Evolutionary conservation across 352 stramenopile species (phyloP), one percentile per base, ranked within the genome.

Genomic region (Phytophthora brassicae): DNA sequence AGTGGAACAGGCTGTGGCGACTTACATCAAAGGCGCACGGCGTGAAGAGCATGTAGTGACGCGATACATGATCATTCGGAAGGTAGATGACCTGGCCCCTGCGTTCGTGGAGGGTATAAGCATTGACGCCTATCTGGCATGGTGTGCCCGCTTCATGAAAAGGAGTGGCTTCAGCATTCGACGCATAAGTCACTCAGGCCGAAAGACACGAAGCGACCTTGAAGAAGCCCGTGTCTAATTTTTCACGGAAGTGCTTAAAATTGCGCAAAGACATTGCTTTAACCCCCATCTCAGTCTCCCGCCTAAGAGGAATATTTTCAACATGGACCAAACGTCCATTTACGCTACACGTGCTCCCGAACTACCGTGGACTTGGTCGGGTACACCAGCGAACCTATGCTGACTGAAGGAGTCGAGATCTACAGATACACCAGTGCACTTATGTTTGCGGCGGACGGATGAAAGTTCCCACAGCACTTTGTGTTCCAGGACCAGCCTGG

Each of bases 361-460:
- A 9, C 33, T 19, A 17, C 33, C 12, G 33, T 39, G 4, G 33
- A 39, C 33, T 39, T 39, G n/a, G 13, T 39, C 2, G 33, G 33
- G 12, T 11, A 2, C 0, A 39, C 33, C 9, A 19, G 33, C 33
- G 33, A 3, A 19, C 33, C 33, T 14, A 14, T 14, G 6, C 2
- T 14, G 17, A 39, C 11, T 11, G 33, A 39, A 39, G 33, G 33
- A 11, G 33, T 14, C 17, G 49, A 56, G 33, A 56, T 24, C 28
- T 63, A 68, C 47, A 26, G 60, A 17, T 68, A 45, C 47, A 63
- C 60, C 14, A 22, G 63, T 11, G 45, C 60, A 6, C 1, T 68
- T 2, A 62, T 50, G 23, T 6, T 16, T 5, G n/a, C n/a, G n/a
- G 39, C 39, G 6, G 39, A 45, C 39, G 39, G 39, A 4, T 3